A percentile compares a stretch with the other conserved stretches of the same genome.
phyloP scores from a whole-genome alignment of 1,284 basidiomycete species.

The Leccinum solheimii region DNA sequence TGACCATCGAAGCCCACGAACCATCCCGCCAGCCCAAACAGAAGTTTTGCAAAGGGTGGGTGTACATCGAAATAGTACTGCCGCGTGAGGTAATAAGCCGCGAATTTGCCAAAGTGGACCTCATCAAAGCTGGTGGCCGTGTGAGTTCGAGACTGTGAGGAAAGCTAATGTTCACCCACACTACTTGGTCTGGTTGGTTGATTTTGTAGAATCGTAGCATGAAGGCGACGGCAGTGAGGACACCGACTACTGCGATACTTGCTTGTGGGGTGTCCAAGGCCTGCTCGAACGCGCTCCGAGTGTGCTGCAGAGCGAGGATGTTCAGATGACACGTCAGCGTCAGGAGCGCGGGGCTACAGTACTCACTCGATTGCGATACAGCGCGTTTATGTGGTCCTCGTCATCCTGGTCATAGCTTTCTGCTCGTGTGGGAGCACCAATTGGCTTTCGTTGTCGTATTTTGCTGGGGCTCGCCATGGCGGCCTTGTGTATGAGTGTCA shows the following conservation, averaged over 20 bases:
- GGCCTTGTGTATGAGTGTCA: constrained; percentile 5
- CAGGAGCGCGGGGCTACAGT: neutral
- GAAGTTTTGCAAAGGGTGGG: constrained; percentile 92
- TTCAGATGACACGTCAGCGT: constrained; percentile 8
- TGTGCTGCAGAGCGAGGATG: constrained; percentile 37
- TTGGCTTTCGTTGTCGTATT: constrained; percentile 34
- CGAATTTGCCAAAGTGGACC: constrained; percentile 96
- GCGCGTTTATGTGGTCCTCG: constrained; percentile 36
- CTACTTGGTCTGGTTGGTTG: constrained; percentile 90
- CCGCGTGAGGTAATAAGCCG: constrained; percentile 85
- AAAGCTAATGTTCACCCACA: constrained; percentile 56
- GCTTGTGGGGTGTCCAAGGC: constrained; percentile 59
- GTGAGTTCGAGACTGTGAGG: constrained; percentile 1
- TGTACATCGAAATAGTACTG: constrained; percentile 99
- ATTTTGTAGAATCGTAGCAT: constrained; percentile 91
- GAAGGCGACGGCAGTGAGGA: constrained; percentile 75
- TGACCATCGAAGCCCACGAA: constrained; percentile 94
- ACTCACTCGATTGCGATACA: constrained; percentile 34
- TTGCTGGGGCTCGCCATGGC: constrained; percentile 36
- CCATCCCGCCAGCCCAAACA: constrained; percentile 93
- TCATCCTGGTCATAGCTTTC: constrained; percentile 36
- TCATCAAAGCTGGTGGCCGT: constrained; percentile 79
- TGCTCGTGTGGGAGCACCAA: constrained; percentile 19
- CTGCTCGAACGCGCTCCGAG: constrained; percentile 58
- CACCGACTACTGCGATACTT: constrained; percentile 56